Evolutionary conservation across 2,329 filamentous ascomycete species (phyloP), one percentile per base, ranked within the genome.

Genomic region (Emydomyces testavorans): DNA sequence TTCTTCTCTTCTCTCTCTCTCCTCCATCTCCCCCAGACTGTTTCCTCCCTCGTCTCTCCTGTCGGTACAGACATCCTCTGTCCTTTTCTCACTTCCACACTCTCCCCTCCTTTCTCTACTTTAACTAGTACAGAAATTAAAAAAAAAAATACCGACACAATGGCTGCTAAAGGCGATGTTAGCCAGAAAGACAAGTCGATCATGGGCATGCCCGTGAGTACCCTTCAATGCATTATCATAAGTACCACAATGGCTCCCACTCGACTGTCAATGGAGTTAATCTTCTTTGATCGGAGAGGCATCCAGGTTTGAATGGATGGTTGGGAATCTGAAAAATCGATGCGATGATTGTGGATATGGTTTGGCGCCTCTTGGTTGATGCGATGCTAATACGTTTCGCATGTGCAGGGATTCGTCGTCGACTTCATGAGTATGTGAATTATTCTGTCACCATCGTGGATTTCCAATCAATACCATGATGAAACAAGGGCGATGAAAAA

Each of bases 381-480:
- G 23, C 34, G 46, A 20, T n/a, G 57, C 65, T 67, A 55, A 66
- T 56, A 48, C 55, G 55, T 55, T 54, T 53, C 59, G 56, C 46
- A 48, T 15, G 48, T 53, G 53, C 54, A 93, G 83, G 85, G 86
- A 71, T 96, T 96, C 80, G 68, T 95, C 70, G 86, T 93, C 69
- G 90, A 96, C 78, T 96, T 96, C 82, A 71, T 96, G 81, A 96
- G 88, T 94, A 94, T 68, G 89, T 92, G 55, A 23, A 28, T 5
- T 15, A 3, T 8, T 34, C 21, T 41, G n/a, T 15, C 21, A 18
- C 26, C 7, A 24, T 31, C 13, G 10, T 28, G 29, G 29, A 31
- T 10, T 31, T 31, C n/a, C 29, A n/a, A 31, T n/a, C 29, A 31
- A n/a, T 11, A n/a, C n/a, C 29, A 31, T n/a, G 29, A 31, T 31